Evolutionary conservation across 2,329 filamentous ascomycete genomes (phyloP).

Genomic region (Scortechinia acanthostroma): DNA sequence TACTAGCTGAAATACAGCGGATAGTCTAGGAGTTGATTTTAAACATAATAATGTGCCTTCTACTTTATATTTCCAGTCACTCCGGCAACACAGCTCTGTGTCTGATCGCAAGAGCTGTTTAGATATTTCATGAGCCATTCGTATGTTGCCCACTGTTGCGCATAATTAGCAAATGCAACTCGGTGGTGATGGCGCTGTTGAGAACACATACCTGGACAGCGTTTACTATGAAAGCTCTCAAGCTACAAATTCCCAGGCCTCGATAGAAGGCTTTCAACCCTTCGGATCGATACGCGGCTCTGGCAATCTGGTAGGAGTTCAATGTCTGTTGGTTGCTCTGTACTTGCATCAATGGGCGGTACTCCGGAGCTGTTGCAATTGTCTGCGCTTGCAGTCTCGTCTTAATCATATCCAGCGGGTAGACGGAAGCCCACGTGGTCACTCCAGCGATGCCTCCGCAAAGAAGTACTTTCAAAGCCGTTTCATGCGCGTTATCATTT

Average conservation of each 20-base stretch:
- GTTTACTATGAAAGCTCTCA: conserved; percentile 85
- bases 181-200: not conserved
- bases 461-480: conserved; percentile 60
- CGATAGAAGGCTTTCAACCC: conserved; percentile 62
- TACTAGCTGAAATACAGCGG: not conserved
- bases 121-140: conserved; percentile 74
- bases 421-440: conserved; percentile 82
- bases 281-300: conserved; percentile 55
- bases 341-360: conserved; percentile 18
- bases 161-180: conserved; percentile 3
- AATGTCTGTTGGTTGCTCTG: conserved; percentile 10
- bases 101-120: no score
- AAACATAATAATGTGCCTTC: no score
- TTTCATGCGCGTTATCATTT: conserved; percentile 18
- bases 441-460: conserved; percentile 85
- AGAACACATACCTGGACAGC: conserved; percentile 55
- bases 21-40: no score
- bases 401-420: conserved; percentile 87
- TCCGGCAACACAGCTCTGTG: not conserved
- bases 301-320: conserved; percentile 57
- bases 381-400: conserved; percentile 79
- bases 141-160: conserved; percentile 77
- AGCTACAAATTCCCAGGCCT: conserved; percentile 73
- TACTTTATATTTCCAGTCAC: not conserved
- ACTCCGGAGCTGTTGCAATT: conserved; percentile 12